Evolutionary conservation across 2,329 filamentous ascomycete genomes (phyloP).

Genomic region (Talaromyces funiculosus): DNA sequence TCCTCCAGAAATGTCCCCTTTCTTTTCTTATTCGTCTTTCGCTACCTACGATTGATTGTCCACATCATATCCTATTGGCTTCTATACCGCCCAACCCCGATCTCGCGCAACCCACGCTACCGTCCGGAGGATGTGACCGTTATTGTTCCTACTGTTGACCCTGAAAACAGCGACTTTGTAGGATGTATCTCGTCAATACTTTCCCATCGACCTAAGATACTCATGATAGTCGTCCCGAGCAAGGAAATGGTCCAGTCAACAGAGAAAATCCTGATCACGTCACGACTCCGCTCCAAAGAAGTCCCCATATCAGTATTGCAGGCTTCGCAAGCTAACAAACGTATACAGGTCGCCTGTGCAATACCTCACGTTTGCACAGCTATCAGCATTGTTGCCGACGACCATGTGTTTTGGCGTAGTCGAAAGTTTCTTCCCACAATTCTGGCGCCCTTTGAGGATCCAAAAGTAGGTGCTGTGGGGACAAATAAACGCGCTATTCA

Average conservation of each 20-base stretch:
- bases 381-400: constrained; percentile 47
- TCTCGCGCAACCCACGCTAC: constrained; percentile 26
- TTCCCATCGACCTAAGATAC: constrained; percentile 30
- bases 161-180: constrained; percentile 36
- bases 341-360: constrained; percentile 43
- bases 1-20: constrained; percentile 22
- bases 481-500: constrained; percentile 52
- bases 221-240: constrained; percentile 47
- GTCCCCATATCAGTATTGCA: constrained; percentile 25
- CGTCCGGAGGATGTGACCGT: constrained; percentile 43
- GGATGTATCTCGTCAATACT: constrained; percentile 40
- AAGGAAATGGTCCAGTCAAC: constrained; percentile 8
- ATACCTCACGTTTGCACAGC: constrained; percentile 34
- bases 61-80: constrained; percentile 38
- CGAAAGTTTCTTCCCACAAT: constrained; percentile 37
- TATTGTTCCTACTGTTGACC: constrained; percentile 49
- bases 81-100: constrained; percentile 33
- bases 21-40: constrained; percentile 36
- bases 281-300: constrained; percentile 7
- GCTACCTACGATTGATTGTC: constrained; percentile 45
- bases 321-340: constrained; percentile 42
- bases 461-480: constrained; percentile 49
- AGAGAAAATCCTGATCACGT: neutral
- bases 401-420: constrained; percentile 42
- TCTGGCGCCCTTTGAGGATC: constrained; percentile 43